Evolutionary conservation across 2,329 filamentous ascomycete species (phyloP).

Genomic region (Tolypocladium cylindrosporum): DNA sequence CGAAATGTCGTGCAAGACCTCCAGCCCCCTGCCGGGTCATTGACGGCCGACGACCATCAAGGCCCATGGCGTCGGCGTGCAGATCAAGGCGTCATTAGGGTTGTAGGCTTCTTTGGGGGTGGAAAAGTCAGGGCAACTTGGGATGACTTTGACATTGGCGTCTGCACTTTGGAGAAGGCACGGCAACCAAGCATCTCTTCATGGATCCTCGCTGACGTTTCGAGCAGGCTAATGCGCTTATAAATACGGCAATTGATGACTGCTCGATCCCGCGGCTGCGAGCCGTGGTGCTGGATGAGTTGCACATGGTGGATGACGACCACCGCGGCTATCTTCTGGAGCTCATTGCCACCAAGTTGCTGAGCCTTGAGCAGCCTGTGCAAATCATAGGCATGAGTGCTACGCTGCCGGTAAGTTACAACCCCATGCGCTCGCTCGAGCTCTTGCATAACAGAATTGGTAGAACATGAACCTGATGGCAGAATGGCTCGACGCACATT

Average conservation of each 20-base stretch:
- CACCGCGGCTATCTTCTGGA: slow-evolving; percentile 67
- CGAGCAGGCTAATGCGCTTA: slow-evolving; percentile 57
- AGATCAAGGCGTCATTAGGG: slow-evolving; percentile 49
- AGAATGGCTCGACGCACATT: slow-evolving; percentile 60
- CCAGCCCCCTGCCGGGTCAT: slow-evolving; percentile 15
- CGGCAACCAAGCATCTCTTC: not conserved
- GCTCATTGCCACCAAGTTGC: slow-evolving; percentile 61
- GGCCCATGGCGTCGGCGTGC: slow-evolving; percentile 43
- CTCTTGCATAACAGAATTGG: not conserved
- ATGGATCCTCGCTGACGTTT: slow-evolving; percentile 1
- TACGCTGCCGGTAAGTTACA: slow-evolving; percentile 52
- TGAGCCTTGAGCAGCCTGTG: slow-evolving; percentile 55
- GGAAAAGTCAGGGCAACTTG: slow-evolving; percentile 57
- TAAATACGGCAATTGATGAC: slow-evolving; percentile 66
- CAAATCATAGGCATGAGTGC: slow-evolving; percentile 76
- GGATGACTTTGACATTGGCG: slow-evolving; percentile 66
- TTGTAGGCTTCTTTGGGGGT: slow-evolving; percentile 67
- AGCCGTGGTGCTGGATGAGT: slow-evolving; percentile 62
- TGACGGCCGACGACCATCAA: slow-evolving; percentile 21
- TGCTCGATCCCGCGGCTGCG: slow-evolving; percentile 54
- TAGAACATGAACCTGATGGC: slow-evolving; percentile 63
- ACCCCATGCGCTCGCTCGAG: not conserved
- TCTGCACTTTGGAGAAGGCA: slow-evolving; percentile 71
- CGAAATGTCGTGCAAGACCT: slow-evolving; percentile 51
- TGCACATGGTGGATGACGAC: slow-evolving; percentile 76